phyloP scores from a whole-genome alignment of 495 filamentous ascomycete genomes.

The Lasiosphaeria ovina region DNA sequence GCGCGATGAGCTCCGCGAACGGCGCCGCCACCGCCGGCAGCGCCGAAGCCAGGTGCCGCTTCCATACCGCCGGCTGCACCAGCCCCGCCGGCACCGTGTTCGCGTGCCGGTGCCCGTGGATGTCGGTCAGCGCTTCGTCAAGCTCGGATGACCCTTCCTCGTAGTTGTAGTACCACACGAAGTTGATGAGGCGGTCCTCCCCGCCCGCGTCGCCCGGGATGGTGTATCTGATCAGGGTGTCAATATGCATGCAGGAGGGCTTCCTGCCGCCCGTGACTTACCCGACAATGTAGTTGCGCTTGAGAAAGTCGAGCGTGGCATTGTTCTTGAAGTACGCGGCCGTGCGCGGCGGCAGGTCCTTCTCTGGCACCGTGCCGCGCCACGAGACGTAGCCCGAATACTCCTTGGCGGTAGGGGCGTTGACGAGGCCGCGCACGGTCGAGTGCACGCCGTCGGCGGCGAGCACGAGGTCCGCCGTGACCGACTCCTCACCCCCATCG shows the following conservation, averaged over 20 bases:
- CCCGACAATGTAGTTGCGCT: constrained; percentile 17
- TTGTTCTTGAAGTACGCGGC: constrained; percentile 32
- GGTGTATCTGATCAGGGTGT: constrained; percentile 34
- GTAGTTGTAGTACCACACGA: constrained; percentile 52
- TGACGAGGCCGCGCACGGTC: constrained; percentile 40
- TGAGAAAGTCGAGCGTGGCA: constrained; percentile 7
- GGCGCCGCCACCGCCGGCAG: constrained; percentile 34
- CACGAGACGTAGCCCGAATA: constrained; percentile 54
- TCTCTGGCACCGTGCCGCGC: constrained; percentile 49
- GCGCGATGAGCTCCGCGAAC: constrained; percentile 43
- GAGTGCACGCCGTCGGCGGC: constrained; percentile 54
- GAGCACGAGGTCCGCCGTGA: constrained; percentile 46
- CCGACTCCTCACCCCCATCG: constrained; percentile 12
- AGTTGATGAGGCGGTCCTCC: constrained; percentile 45
- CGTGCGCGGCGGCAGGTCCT: constrained; percentile 24
- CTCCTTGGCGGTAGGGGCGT: constrained; percentile 23
- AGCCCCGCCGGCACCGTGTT: constrained; percentile 47
- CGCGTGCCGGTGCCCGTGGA: constrained; percentile 33
- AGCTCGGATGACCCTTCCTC: constrained; percentile 34
- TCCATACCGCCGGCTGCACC: constrained; percentile 39
- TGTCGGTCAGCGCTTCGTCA: constrained; percentile 47
- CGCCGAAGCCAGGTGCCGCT: constrained; percentile 28
- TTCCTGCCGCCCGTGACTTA: constrained; percentile 7
- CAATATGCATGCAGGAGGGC: too few species aligned
- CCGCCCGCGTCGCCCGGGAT: constrained; percentile 47